phyloP scores from a whole-genome alignment of 495 filamentous ascomycete species.

The Aspergillus saccharolyticus region DNA sequence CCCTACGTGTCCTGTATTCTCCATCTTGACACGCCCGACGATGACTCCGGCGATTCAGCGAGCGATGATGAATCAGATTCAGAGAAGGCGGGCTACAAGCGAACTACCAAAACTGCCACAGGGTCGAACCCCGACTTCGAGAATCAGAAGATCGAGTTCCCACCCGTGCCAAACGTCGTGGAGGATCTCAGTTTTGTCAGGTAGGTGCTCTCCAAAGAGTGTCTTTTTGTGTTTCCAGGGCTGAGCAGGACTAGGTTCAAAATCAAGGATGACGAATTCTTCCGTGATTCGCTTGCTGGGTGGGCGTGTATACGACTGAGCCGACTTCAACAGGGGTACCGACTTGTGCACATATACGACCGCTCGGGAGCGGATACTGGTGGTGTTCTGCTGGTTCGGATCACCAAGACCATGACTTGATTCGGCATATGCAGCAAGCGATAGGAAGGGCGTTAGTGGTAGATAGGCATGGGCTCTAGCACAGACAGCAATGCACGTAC shows the following conservation, averaged over 20 bases:
- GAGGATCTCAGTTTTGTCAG: conserved; percentile 77
- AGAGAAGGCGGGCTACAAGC: conserved; percentile 62
- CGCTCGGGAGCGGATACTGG: conserved; percentile 53
- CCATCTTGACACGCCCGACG: conserved; percentile 61
- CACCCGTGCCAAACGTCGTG: conserved; percentile 57
- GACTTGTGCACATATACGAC: conserved; percentile 70
- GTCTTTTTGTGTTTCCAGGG: background rate
- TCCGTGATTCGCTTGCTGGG: conserved; percentile 67
- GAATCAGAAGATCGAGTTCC: conserved; percentile 58
- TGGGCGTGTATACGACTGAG: conserved; percentile 89
- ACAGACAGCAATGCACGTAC: background rate
- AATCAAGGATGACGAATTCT: conserved; percentile 75
- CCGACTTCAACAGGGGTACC: conserved; percentile 65
- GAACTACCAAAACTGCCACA: conserved; percentile 54
- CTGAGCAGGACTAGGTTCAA: conserved; percentile 58
- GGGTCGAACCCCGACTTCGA: conserved; percentile 68
- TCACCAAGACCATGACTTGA: conserved; percentile 49
- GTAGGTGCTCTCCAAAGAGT: conserved; percentile 39
- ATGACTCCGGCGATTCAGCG: conserved; percentile 12
- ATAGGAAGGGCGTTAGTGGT: too few relatives aligned
- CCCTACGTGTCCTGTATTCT: conserved; percentile 80
- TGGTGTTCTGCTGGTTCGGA: conserved; percentile 64
- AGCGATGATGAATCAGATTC: conserved; percentile 41
- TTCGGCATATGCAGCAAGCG: too few relatives aligned
- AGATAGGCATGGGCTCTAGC: background rate